Conservation (phyloP, 768 basidiomycete genomes). For the Lactarius hengduanensis region DNA sequence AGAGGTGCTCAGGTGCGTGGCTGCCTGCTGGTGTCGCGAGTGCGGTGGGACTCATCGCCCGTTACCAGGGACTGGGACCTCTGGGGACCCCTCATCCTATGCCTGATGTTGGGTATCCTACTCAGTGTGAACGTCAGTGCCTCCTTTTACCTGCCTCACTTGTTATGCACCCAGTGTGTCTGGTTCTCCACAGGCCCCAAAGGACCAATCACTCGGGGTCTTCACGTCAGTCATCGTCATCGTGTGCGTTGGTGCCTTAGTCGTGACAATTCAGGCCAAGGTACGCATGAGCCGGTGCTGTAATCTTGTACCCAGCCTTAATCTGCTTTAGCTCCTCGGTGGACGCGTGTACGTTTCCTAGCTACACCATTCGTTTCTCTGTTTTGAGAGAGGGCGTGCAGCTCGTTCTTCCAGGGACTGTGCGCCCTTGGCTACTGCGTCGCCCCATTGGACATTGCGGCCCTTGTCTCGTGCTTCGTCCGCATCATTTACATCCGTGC, state of each 20-base stretch:
- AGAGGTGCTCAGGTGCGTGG: conserved; percentile 72
- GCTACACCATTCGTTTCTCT: neutral
- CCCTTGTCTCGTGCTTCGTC: conserved; percentile 82
- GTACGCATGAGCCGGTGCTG: conserved; percentile 39
- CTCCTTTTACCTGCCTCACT: neutral
- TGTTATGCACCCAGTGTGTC: conserved; percentile 7
- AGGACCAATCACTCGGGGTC: conserved; percentile 77
- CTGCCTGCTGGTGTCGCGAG: conserved; percentile 9
- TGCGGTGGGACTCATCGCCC: neutral
- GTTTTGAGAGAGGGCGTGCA: conserved; percentile 32
- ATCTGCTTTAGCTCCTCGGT: conserved; percentile 60
- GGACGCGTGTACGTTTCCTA: conserved; percentile 66
- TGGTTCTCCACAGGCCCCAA: conserved; percentile 61
- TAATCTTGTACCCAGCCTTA: conserved; percentile 4
- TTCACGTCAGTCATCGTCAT: conserved; percentile 96
- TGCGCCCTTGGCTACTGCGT: conserved; percentile 96
- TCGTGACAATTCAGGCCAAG: conserved; percentile 96
- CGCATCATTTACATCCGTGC: conserved; percentile 82
- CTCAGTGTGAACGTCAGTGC: conserved; percentile 74
- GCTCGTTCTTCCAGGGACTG: conserved; percentile 94
- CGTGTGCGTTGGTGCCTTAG: conserved; percentile 84
- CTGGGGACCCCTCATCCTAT: conserved; percentile 91
- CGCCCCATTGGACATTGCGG: conserved; percentile 89
- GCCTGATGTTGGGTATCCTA: conserved; percentile 76
- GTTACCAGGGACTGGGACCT: conserved; percentile 88